Conservation (phyloP, 2,329 filamentous ascomycete species). For the Penicillium italicum region DNA sequence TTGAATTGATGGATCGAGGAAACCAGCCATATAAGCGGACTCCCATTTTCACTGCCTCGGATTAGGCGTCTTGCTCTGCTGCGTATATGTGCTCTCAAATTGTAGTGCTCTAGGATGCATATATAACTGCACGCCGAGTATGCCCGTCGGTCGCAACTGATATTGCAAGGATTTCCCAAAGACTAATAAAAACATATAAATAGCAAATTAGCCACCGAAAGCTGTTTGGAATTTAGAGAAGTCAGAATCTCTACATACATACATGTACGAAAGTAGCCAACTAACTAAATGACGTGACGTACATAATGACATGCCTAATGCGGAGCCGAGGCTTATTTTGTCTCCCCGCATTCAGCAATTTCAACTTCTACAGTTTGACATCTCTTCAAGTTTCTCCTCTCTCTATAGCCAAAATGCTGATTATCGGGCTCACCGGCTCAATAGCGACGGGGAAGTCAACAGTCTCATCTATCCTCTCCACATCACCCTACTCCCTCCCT, state of each 20-base stretch:
- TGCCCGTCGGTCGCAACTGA: not conserved
- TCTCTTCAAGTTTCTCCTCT: not conserved
- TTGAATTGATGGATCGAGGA: slow-evolving; percentile 9
- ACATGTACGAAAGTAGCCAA: too few species aligned
- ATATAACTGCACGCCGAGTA: not conserved
- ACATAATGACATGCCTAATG: not conserved
- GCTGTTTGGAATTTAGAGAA: not conserved
- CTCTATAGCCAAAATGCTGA: slow-evolving; percentile 61
- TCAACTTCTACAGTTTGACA: not conserved
- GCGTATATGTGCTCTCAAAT: not conserved
- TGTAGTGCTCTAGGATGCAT: not conserved
- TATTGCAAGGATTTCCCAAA: not conserved
- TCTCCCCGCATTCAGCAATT: slow-evolving; percentile 24
- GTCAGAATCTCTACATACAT: not conserved
- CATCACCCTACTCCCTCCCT: slow-evolving; percentile 77
- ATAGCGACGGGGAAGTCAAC: slow-evolving; percentile 99
- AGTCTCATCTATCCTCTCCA: slow-evolving; percentile 76
- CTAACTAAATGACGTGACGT: not conserved
- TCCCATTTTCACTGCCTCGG: not conserved
- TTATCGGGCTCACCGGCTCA: slow-evolving; percentile 93
- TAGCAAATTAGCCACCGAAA: not conserved
- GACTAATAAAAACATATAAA: not conserved
- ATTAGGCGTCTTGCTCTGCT: not conserved
- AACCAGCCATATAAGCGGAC: not conserved
- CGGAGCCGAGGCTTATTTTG: slow-evolving; percentile 22